Base-by-base conservation (phyloP, 2,329 filamentous ascomycete species). In the Talaromyces sp. region DNA sequence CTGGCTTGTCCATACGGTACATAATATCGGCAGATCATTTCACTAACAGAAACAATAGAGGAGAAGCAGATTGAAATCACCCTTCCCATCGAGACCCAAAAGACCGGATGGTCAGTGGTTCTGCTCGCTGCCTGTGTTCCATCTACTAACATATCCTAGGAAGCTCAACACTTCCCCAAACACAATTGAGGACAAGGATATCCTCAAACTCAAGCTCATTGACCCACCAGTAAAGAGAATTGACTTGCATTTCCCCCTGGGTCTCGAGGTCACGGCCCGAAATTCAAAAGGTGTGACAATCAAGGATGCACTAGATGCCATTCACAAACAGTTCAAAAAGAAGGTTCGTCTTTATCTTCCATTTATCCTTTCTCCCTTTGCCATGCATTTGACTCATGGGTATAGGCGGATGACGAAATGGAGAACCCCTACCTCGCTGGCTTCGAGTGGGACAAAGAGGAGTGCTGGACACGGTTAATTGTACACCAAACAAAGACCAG, bases 261-360 rank as follows among this genome's bases (percentile, higher is more conserved):
- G 93, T 47, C 83, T 94, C 51, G 87, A 93, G 69, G 89, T 97
- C 62, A 90, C 88, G 29, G 93, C 91, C 70, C 85, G 93, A 69
- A 97, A 97, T 77, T 79, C 92, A 66, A 93, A 92, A 76, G 93
- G 93, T 51, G 91, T 97, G 63, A 97, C 93, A 52, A 93, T 97
- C 82, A 97, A 97, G 81, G 93, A 97, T 75, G 91, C 91, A 53
- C 73, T 96, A 73, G 92, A 97, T 74, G 93, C 91, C 67, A 97
- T 97, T 77, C 82, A 96, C 82, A 97, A 96, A 82, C 85, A 89
- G 65, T 96, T 90, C 82, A 96, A 95, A 84, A 97, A 97, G 86
- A 88, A 92, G 84, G 93, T 92, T 8, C 3, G 46, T 41, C 16
- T 11, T 24, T 11, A 19, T 27, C 13, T 11, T 9, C 14, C 13